Evolutionary conservation across 2,329 filamentous ascomycete genomes (phyloP).

Genomic region (Chalaropsis ovoidea): DNA sequence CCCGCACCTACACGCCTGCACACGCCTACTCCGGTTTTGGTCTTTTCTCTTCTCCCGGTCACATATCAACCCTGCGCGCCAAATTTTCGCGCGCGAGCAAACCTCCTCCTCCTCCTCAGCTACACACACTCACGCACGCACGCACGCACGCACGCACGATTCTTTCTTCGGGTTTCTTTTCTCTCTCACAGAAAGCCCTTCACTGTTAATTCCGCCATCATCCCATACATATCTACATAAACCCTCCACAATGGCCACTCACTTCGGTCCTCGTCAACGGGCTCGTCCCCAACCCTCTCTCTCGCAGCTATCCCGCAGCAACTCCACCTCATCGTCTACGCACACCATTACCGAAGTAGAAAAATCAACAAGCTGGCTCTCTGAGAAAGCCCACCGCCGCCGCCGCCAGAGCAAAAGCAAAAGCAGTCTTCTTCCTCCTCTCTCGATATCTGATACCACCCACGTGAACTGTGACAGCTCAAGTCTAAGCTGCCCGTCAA

Average conservation of each 20-base stretch:
- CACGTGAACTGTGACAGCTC: background rate
- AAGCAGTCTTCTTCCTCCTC: background rate
- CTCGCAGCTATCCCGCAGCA: slow-evolving; percentile 9
- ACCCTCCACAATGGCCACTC: slow-evolving; percentile 14
- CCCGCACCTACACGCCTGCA: slow-evolving; percentile 11
- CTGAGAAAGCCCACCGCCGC: background rate
- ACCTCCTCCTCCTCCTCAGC: background rate
- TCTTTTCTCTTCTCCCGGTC: slow-evolving; percentile 6
- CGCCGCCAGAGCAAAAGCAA: too few species aligned
- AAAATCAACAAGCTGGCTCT: background rate
- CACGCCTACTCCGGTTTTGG: slow-evolving; percentile 9
- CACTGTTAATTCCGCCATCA: background rate
- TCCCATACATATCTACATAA: background rate
- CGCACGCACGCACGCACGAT: too few species aligned
- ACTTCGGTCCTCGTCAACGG: slow-evolving; percentile 1
- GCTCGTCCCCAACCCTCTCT: slow-evolving; percentile 7
- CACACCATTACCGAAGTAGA: slow-evolving; percentile 14
- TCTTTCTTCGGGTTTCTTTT: too few species aligned
- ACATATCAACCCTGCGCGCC: background rate
- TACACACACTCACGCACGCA: too few species aligned
- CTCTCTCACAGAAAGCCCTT: background rate
- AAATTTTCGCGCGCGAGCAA: background rate
- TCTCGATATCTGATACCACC: background rate
- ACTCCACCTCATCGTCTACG: background rate
- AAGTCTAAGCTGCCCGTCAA: background rate